Evolutionary conservation across 2,329 filamentous ascomycete genomes (phyloP), one percentile per base, ranked within the genome.

Genomic region (Penicillium sp.): DNA sequence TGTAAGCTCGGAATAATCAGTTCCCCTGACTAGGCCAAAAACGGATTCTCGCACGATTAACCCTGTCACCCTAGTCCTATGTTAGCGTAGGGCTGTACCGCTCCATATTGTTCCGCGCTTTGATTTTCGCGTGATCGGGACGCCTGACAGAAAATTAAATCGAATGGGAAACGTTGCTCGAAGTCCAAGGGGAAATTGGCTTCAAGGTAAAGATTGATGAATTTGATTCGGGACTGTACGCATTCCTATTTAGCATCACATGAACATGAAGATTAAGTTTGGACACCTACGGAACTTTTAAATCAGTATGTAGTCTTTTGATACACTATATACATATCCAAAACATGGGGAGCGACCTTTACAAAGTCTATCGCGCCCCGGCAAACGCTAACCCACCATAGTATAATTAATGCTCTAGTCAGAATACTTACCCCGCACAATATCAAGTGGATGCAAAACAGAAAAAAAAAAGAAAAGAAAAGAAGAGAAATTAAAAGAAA

Each of bases 241-340:
- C 8, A 13, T 19, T 17, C n/a, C 49, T 41, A 41, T 29, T 41
- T 4, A 15, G 8, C 12, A 49, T 39, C 21, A 38, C 17, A 15
- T 27, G 15, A 29, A 50, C 7, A 31, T 5, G n/a, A 50, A 25
- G 19, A 31, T 19, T 6, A 43, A 29, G 15, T 35, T 44, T 53
- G 41, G 17, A 36, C 8, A 31, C 7, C 15, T 19, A 23, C 4
- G 15, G 29, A 29, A 21, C 41, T 31, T 47, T 42, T 29, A 47
- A 42, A 53, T 6, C 7, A 50, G 48, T 19, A 33, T 33, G 31
- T 13, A 41, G 50, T 45, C 9, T 29, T 29, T 47, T 39, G 25
- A 48, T 54, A 48, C 43, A 54, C 31, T 45, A 53, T 54, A 38
- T 53, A 53, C 51, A 53, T 31, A 53, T 53, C 25, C 17, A 48